Percentiles rank a stretch among this genome's conserved stretches.
These are phyloP conservation scores for Hemileccinum rubropunctum DNA, from an alignment of 768 basidiomycete species.

Conservation along the genomic window DNA sequence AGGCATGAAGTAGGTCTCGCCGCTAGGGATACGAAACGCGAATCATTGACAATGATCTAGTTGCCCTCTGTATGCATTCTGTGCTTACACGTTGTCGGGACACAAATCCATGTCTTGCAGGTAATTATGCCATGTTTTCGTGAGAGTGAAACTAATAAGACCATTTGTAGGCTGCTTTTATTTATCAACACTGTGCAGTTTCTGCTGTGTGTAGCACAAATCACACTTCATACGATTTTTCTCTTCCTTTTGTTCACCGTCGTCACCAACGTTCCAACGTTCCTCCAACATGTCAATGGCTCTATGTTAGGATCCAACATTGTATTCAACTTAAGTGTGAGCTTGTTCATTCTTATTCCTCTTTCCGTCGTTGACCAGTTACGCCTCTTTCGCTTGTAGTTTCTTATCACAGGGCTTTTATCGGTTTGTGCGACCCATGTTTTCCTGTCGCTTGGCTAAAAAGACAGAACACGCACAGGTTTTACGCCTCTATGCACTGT, in stretches of 20 bases:
- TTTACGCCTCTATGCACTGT: constrained; percentile 25
- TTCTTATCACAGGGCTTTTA: constrained; percentile 10
- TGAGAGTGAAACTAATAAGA: neutral
- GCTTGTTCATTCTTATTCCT: neutral
- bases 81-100: constrained; percentile 14
- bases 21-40: neutral
- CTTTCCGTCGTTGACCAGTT: neutral
- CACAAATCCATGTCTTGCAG: constrained; percentile 7
- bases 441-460: neutral
- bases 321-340: constrained; percentile 14
- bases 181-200: constrained; percentile 15
- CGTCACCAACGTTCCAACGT: neutral
- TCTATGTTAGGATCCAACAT: neutral
- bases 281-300: neutral
- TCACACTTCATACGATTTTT: constrained; percentile 1
- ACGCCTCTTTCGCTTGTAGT: constrained; percentile 7
- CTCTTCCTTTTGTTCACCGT: constrained; percentile 5
- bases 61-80: constrained; percentile 13
- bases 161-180: constrained; percentile 6
- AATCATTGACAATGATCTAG: constrained; percentile 5
- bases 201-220: constrained; percentile 11
- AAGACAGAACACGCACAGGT: constrained; percentile 3
- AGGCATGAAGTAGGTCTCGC: constrained; percentile 16
- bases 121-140: neutral
- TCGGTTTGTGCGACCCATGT: constrained; percentile 13